Base-by-base conservation (phyloP, 2,329 filamentous ascomycete genomes). In the Sclerotiophoma versabilis region DNA sequence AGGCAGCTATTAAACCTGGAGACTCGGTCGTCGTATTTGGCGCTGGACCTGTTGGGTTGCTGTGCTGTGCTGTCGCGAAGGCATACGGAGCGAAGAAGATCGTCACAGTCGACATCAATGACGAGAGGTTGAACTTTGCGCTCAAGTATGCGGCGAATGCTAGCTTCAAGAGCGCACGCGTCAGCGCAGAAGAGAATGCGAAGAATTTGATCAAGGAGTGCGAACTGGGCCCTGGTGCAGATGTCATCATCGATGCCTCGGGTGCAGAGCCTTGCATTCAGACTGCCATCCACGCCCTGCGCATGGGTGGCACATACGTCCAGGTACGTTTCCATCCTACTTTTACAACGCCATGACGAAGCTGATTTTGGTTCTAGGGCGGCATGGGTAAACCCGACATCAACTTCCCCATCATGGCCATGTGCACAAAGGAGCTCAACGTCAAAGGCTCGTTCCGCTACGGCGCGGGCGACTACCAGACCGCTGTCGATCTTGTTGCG, bases 341-440 rank as follows among this genome's bases (percentile, higher is more conserved):
- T 14, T 4, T 11, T 6, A 17, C 5, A n/a, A 20, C 9, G 5
- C 23, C 4, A 17, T n/a, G n/a, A n/a, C 20, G 12, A 2, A 43
- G 33, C 30, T 50, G 45, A 55, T 12, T 49, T 7, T 6, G 4
- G 22, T 22, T 9, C 6, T 30, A 76, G 73, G 74, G 72, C 48
- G 93, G 93, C 49, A 96, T 97, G 92, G 93, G 93, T 70, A 90
- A 89, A 72, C 76, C 86, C 32, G 91, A 96, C 69, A 93, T 97
- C 74, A 90, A 78, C 8, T 96, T 97, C 80, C 93, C 93, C 45
- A 96, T 98, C 73, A 90, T 93, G 84, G 89, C 90, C 5, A 82
- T 96, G 71, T 96, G 92, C 75, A 83, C 87, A 44, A 97, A 97
- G 80, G 93, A 98, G 80, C 81, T 96, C 45, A 96, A 88, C 10